Evolutionary conservation across 2,329 filamentous ascomycete species (phyloP).

Genomic region (Sarocladiaceae sp.): DNA sequence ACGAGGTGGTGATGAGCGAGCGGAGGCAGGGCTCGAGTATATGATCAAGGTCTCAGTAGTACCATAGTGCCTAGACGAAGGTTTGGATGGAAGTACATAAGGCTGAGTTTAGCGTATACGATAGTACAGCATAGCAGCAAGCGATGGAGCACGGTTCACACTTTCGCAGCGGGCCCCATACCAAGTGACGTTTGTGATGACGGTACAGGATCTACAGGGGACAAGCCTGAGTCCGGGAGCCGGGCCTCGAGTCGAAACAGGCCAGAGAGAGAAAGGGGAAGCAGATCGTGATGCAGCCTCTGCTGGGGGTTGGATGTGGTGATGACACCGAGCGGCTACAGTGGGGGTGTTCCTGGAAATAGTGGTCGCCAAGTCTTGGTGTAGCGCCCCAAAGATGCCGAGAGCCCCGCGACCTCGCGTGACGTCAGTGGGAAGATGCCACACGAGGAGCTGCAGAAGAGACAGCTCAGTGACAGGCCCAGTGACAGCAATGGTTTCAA

Average conservation of each 20-base stretch:
- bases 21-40: slow-evolving; percentile 15
- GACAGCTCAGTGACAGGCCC: neutral
- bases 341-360: neutral
- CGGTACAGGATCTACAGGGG: no score
- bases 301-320: no score
- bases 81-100: neutral
- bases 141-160: neutral
- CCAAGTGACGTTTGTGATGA: no score
- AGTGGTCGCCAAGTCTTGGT: neutral
- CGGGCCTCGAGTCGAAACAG: no score
- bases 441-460: neutral
- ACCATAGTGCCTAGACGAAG: no score
- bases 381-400: neutral
- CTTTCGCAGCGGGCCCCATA: neutral
- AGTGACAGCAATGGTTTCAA: neutral
- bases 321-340: no score
- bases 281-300: no score
- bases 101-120: neutral
- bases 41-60: slow-evolving; percentile 17
- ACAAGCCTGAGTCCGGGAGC: no score
- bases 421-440: slow-evolving; percentile 4
- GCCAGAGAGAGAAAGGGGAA: no score
- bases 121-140: slow-evolving; percentile 8
- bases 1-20: slow-evolving; percentile 25
- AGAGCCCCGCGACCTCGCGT: neutral